Evolutionary conservation across 2,329 filamentous ascomycete species (phyloP), one percentile per base, ranked within the genome.

Genomic region (Colletotrichum sp.): DNA sequence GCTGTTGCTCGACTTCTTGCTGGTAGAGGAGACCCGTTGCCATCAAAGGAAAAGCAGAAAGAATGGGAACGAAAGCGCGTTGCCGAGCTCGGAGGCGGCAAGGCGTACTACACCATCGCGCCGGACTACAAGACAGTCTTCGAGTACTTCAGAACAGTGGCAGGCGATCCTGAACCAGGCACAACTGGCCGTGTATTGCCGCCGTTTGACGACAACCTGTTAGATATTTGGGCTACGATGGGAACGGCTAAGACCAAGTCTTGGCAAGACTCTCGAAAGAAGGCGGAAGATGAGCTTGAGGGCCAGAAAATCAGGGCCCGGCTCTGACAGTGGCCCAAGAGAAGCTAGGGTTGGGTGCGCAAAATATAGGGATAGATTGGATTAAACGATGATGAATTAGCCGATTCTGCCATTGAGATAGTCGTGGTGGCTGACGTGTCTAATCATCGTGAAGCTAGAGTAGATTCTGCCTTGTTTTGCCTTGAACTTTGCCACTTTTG

Each of bases 201-300:
- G 3, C 81, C 80, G 3, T 89, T 88, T 69, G 84, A 88, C 15
- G 81, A 82, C 30, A 82, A 82, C 26, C 87, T 86, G 85, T 71
- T 83, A 3, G 81, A 82, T 3, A 52, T 81, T 6, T 84, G 83
- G 82, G 78, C 78, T 30, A 78, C 79, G 0, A 84, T 84, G 82
- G 78, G 81, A 5, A 76, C 69, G 1, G 69, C 79, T 12, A 84
- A 84, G 77, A 79, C 82, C 13, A 77, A 78, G 44, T 79, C 79
- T 2, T 84, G 82, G 72, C 80, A 82, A 63, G 72, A 79, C 7
- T 80, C 80, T 69, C 79, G 79, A 57, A 79, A 79, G 66, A 80
- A 79, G 64, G 82, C 82, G 1, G 81, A 82, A 60, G 79, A 80
- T 12, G 77, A 79, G 21, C 69, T 72, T 8, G 70, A 76, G 9